Evolutionary conservation across 352 stramenopile species (phyloP).

Genomic region (Pilasporangium apinafurcum): DNA sequence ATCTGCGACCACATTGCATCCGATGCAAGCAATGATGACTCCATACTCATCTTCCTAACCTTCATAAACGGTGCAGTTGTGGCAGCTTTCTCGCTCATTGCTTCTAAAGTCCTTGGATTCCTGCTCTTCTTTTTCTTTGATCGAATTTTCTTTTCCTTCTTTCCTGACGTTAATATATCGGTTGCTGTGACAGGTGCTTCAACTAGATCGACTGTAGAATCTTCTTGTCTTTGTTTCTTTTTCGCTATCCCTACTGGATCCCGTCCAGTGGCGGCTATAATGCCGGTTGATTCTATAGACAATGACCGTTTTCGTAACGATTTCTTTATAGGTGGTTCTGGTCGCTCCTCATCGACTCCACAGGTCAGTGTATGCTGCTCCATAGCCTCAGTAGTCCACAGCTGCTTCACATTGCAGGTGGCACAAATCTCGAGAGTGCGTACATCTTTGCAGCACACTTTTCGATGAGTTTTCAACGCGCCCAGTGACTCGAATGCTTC

Average conservation of each 20-base stretch:
- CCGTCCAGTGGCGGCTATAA: background rate
- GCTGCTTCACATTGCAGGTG: constrained; percentile 35
- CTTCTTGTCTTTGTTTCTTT: constrained; percentile 10
- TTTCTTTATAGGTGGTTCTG: constrained; percentile 8
- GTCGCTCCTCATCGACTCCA: background rate
- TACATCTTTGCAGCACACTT: constrained; percentile 28
- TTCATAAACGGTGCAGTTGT: constrained; percentile 2
- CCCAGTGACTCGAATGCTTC: constrained; percentile 20
- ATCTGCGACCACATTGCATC: constrained; percentile 69
- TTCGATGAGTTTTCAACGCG: constrained; percentile 39
- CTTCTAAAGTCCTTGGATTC: constrained; percentile 9
- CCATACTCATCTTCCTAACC: constrained; percentile 59
- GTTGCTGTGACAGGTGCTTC: background rate
- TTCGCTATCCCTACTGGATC: constrained; percentile 3
- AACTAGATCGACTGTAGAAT: constrained; percentile 3
- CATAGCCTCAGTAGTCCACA: constrained; percentile 34
- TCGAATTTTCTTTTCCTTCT: constrained; percentile 1
- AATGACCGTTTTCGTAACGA: constrained; percentile 15
- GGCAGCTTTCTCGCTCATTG: background rate
- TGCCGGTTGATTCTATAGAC: constrained; percentile 5
- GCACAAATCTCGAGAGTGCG: constrained; percentile 32
- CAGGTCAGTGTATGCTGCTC: constrained; percentile 23
- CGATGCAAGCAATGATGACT: constrained; percentile 47
- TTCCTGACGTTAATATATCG: background rate
- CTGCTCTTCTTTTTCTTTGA: constrained; percentile 9